phyloP scores from a whole-genome alignment of 2,329 filamentous ascomycete genomes.

The Phoma sp. region DNA sequence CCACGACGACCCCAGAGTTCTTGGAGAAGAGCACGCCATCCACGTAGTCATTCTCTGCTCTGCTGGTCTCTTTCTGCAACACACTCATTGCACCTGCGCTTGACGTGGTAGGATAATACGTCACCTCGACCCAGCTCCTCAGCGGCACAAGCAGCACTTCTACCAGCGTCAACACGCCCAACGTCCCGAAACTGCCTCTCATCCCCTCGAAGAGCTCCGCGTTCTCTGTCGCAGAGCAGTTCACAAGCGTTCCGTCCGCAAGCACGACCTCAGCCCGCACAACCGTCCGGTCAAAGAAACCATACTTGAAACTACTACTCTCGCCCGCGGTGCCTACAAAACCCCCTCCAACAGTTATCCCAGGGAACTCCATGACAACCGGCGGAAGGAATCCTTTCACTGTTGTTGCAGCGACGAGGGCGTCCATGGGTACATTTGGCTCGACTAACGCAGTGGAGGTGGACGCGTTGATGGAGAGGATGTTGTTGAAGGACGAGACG shows the following conservation, averaged over 20 bases:
- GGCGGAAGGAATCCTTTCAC: conserved; percentile 64
- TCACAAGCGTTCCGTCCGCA: conserved; percentile 62
- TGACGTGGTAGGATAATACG: conserved; percentile 64
- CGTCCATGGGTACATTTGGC: conserved; percentile 74
- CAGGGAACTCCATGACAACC: conserved; percentile 76
- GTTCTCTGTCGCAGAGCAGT: conserved; percentile 55
- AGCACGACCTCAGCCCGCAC: conserved; percentile 70
- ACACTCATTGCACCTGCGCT: conserved; percentile 58
- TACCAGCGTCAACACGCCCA: conserved; percentile 67
- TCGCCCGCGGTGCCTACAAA: conserved; percentile 73
- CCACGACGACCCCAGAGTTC: conserved; percentile 64
- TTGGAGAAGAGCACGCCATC: conserved; percentile 71
- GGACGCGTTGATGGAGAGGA: conserved; percentile 65
- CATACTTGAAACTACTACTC: conserved; percentile 71
- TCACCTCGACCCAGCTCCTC: conserved; percentile 65
- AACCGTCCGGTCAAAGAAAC: conserved; percentile 71
- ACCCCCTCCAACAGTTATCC: conserved; percentile 72
- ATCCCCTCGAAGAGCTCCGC: conserved; percentile 66
- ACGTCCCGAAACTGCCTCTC: conserved; percentile 65
- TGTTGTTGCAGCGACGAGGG: conserved; percentile 64
- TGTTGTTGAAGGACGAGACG: conserved; percentile 68
- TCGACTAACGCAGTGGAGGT: conserved; percentile 67
- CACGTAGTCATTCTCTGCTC: conserved; percentile 66
- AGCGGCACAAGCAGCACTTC: conserved; percentile 64
- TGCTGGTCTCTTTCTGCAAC: conserved; percentile 55